Base-by-base conservation (phyloP, 441 rosid genomes). In the Sinapis alba region DNA sequence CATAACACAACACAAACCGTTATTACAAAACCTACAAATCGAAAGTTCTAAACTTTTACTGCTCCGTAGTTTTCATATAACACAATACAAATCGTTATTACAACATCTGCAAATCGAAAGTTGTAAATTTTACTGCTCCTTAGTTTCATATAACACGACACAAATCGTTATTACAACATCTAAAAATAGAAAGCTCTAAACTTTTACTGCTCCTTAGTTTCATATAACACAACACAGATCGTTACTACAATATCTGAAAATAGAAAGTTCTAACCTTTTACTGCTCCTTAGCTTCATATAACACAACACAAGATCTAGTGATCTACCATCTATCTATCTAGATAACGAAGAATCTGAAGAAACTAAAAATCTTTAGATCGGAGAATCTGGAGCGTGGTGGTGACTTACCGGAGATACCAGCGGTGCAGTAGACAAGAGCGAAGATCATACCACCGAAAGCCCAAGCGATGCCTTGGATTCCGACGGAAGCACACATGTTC, bases 381-480 rank as follows among this genome's bases (percentile, higher is more conserved):
- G 1, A 23, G 65, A 27, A 57, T 10, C 7, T 1, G 26, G 50
- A 2, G 15, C 0, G 50, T 32, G 57, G 20, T 41, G 56, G 16
- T 26, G 65, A 73, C 79, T 75, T 76, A 83, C 86, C 86, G 54
- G 86, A 83, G 80, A 83, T 75, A 69, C 84, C 84, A 43, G 86
- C 77, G 51, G 83, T 80, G 64, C 86, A 83, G 80, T 80, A 83
- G 50, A 83, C 86, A 47, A 83, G 86, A 71, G 86, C 86, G 43
- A 78, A 83, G 79, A 83, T 72, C 82, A 81, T 83, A 77, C 82
- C 86, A 64, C 86, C 86, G 51, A 81, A 83, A 58, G 86, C 84
- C 86, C 86, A 83, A 58, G 86, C 86, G 68, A 83, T 80, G 1
- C 84, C 86, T 47, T 83, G 84, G 61, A 81, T 76, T 38, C 86